Evolutionary conservation across 2,329 filamentous ascomycete genomes (phyloP).

Genomic region (Ambrosiella cleistominuta): DNA sequence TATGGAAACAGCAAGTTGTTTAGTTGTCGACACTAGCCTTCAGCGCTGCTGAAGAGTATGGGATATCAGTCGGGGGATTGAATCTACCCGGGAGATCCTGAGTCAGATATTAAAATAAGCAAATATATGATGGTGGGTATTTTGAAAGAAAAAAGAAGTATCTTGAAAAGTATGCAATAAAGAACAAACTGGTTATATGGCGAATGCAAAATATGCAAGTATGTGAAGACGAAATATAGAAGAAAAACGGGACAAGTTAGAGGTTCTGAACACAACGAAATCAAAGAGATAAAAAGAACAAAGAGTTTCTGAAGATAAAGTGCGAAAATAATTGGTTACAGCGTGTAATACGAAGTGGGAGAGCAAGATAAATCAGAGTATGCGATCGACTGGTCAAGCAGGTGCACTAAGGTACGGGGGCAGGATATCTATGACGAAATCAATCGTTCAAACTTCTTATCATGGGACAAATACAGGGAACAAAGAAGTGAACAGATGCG

Average conservation of each 20-base stretch:
- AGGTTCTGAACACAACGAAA: not conserved
- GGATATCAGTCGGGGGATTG: not conserved
- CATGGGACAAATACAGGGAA: too few species aligned
- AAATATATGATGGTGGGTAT: not conserved
- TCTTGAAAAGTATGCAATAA: not conserved
- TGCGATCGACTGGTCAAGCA: too few species aligned
- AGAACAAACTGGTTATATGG: not conserved
- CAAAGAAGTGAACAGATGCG: too few species aligned
- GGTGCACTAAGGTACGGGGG: too few species aligned
- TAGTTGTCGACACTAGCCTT: not conserved
- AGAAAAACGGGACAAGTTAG: not conserved
- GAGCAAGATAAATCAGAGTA: too few species aligned
- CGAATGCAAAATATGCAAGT: not conserved
- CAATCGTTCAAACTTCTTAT: too few species aligned
- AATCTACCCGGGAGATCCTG: not conserved
- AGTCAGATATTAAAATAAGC: not conserved
- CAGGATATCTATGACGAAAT: too few species aligned
- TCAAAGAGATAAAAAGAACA: not conserved
- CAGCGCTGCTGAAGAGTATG: not conserved
- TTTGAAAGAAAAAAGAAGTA: not conserved
- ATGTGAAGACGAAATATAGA: not conserved
- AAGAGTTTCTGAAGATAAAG: too few species aligned
- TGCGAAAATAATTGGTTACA: too few species aligned
- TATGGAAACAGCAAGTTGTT: not conserved
- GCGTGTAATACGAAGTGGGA: too few species aligned